A percentile compares a stretch with the other conserved stretches of the same genome.
These are phyloP conservation scores for Galerina sulciceps DNA, from an alignment of 768 basidiomycete genomes.

Conservation along the genomic window DNA sequence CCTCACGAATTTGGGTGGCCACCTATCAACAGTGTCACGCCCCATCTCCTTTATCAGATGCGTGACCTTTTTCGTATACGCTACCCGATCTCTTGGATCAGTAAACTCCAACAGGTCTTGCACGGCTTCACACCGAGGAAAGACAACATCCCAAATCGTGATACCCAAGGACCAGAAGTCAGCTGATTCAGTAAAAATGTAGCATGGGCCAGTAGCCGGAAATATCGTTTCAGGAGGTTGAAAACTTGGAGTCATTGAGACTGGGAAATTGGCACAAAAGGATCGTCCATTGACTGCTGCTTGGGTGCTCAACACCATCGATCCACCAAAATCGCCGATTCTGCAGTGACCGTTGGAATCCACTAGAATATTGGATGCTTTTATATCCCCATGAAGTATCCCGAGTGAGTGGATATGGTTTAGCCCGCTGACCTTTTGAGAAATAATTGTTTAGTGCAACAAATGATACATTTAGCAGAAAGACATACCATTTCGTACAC, in stretches of 20 bases:
- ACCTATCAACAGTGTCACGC: neutral
- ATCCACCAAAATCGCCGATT: constrained; percentile 8
- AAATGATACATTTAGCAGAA: neutral
- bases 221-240: neutral
- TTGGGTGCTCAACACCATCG: neutral
- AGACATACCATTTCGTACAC: neutral
- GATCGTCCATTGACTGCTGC: neutral
- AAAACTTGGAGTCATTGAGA: neutral
- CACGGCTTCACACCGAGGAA: neutral
- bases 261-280: neutral
- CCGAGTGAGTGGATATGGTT: constrained; percentile 7
- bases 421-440: neutral
- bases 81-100: neutral
- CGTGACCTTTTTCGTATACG: neutral
- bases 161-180: constrained; percentile 4
- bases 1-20: neutral
- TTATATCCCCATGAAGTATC: constrained; percentile 8
- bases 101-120: too few species aligned
- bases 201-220: neutral
- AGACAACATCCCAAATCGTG: neutral
- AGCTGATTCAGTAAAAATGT: neutral
- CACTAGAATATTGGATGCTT: constrained; percentile 2
- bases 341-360: neutral
- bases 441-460: neutral
- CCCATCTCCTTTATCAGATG: neutral